Evolutionary conservation across 2,329 filamentous ascomycete species (phyloP).

Genomic region (Tolypocladium nubicola): DNA sequence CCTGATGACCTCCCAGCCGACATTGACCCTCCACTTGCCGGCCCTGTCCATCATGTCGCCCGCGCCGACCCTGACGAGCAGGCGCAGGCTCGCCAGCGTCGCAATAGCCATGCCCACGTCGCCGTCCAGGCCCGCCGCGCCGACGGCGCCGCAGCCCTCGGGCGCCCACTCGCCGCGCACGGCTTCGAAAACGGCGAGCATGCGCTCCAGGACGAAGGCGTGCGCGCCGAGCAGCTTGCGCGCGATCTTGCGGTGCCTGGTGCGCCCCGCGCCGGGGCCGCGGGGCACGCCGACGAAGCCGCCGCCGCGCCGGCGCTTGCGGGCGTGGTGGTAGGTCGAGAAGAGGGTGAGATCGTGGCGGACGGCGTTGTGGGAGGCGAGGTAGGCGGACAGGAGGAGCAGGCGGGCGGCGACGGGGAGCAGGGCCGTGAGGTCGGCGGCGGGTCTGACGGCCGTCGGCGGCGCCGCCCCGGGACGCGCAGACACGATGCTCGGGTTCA

Average conservation of each 20-base stretch:
- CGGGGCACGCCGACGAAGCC: conserved; percentile 22
- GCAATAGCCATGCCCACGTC: conserved; percentile 57
- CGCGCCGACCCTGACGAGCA: conserved; percentile 55
- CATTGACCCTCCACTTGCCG: conserved; percentile 67
- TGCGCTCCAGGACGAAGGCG: conserved; percentile 66
- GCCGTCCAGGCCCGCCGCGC: conserved; percentile 30
- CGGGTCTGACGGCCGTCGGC: not conserved
- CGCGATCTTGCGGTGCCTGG: conserved; percentile 61
- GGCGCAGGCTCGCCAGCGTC: conserved; percentile 58
- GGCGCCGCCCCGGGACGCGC: not conserved
- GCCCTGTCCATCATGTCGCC: conserved; percentile 58
- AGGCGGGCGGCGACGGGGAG: conserved; percentile 66
- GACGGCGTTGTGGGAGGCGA: conserved; percentile 69
- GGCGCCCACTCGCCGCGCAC: conserved; percentile 46
- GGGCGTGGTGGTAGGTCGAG: conserved; percentile 54
- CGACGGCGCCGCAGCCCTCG: conserved; percentile 15
- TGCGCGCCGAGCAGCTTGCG: conserved; percentile 68
- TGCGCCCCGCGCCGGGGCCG: conserved; percentile 10
- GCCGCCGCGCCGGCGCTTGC: conserved; percentile 39
- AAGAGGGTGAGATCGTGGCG: conserved; percentile 67
- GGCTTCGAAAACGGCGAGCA: conserved; percentile 67
- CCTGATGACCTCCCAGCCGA: conserved; percentile 67
- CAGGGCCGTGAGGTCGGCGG: conserved; percentile 38
- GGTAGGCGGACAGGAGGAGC: conserved; percentile 66
- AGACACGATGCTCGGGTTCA: conserved; percentile 52